A percentile compares a stretch with the other conserved stretches of the same genome.
phyloP scores from a whole-genome alignment of 176 grass and related monocot genomes.

The Olyra latifolia region DNA sequence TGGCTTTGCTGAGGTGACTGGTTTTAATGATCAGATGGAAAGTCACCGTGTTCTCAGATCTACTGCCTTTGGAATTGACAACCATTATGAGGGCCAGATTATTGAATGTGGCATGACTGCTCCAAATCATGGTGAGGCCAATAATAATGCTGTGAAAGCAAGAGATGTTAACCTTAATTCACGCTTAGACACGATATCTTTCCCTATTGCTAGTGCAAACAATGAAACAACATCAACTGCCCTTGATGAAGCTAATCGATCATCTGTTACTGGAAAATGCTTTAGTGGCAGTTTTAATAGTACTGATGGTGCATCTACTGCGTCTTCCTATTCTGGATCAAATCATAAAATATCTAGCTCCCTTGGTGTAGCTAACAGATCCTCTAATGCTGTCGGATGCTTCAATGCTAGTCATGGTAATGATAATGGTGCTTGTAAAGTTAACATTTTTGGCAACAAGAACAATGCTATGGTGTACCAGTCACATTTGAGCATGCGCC shows the following conservation, averaged over 20 bases:
- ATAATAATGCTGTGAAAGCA: constrained; percentile 42
- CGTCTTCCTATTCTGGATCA: constrained; percentile 36
- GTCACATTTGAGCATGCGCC: constrained; percentile 22
- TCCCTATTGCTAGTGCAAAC: constrained; percentile 47
- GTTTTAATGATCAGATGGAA: constrained; percentile 32
- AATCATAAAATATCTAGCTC: constrained; percentile 35
- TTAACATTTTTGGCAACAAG: constrained; percentile 35
- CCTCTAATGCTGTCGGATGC: constrained; percentile 16
- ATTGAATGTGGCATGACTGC: constrained; percentile 37
- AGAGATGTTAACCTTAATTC: constrained; percentile 54
- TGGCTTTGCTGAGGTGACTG: constrained; percentile 22
- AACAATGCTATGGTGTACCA: constrained; percentile 21
- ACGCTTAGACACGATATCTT: constrained; percentile 41
- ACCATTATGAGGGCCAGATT: constrained; percentile 31
- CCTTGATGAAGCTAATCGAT: constrained; percentile 27
- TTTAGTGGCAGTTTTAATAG: constrained; percentile 49
- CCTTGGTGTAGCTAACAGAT: constrained; percentile 10
- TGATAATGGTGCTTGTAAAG: constrained; percentile 27
- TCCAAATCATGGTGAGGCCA: constrained; percentile 31
- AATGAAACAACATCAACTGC: constrained; percentile 43
- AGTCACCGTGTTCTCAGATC: constrained; percentile 34
- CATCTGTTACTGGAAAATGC: constrained; percentile 33
- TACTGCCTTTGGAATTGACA: constrained; percentile 31
- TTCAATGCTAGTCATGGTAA: constrained; percentile 40
- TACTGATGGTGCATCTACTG: constrained; percentile 28